Conservation (phyloP, 1,284 basidiomycete genomes). For the Ganoderma leucocontextum region DNA sequence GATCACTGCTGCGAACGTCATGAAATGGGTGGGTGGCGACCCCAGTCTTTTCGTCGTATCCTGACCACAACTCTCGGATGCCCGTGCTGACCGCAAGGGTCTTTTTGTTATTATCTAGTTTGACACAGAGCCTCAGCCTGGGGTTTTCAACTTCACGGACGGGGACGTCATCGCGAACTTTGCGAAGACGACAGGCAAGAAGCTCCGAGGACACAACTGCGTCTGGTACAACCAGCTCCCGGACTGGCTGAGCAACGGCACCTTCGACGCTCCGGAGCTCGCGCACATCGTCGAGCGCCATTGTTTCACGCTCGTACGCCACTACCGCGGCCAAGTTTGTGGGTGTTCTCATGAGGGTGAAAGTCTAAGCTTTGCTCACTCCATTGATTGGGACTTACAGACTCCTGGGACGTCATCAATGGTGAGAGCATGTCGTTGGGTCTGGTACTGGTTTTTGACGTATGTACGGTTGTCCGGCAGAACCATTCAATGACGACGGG, state of each 20-base stretch:
- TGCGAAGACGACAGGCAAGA: constrained; percentile 53
- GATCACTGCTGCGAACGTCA: constrained; percentile 61
- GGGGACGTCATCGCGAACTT: constrained; percentile 56
- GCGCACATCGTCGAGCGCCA: constrained; percentile 55
- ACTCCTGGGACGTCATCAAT: constrained; percentile 51
- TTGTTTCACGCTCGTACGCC: constrained; percentile 54
- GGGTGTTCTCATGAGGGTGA: constrained; percentile 28
- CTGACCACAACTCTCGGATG: neutral
- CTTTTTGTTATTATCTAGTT: constrained; percentile 49
- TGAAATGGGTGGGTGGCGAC: constrained; percentile 61
- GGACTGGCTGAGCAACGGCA: constrained; percentile 55
- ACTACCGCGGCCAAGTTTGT: constrained; percentile 59
- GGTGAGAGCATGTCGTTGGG: constrained; percentile 30
- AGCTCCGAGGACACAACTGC: constrained; percentile 53
- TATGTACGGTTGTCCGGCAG: constrained; percentile 27
- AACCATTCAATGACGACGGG: constrained; percentile 69
- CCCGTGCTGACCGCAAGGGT: neutral
- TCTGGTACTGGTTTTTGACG: neutral
- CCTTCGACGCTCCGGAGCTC: constrained; percentile 53
- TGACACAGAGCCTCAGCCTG: constrained; percentile 58
- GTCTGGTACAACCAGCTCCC: constrained; percentile 67
- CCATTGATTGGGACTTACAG: constrained; percentile 13
- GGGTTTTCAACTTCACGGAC: constrained; percentile 54
- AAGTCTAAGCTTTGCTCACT: neutral
- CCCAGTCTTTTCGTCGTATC: neutral